These are phyloP conservation scores for Malus hybrid DNA, from an alignment of 331 rosid genomes.

Conservation along the genomic window DNA sequence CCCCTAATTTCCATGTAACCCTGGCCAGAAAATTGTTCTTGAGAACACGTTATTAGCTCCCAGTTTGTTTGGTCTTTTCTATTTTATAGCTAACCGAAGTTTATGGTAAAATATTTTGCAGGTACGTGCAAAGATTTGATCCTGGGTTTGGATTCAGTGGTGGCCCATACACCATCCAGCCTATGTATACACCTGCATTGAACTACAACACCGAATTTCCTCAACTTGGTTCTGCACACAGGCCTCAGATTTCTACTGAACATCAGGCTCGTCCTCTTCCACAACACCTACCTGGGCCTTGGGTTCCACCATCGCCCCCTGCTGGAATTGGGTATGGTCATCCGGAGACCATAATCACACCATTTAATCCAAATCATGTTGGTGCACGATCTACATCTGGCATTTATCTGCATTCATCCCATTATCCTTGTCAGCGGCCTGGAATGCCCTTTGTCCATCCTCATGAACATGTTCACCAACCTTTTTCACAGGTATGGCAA, in stretches of 20 bases:
- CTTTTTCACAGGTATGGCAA: conserved; percentile 67
- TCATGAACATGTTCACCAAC: conserved; percentile 81
- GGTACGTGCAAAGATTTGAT: conserved; percentile 96
- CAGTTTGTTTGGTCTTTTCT: neutral
- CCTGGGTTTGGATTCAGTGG: conserved; percentile 96
- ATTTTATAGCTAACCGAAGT: neutral
- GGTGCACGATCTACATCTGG: conserved; percentile 71
- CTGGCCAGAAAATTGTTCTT: neutral
- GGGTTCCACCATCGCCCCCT: conserved; percentile 67
- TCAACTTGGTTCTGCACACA: conserved; percentile 80
- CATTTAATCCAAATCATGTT: conserved; percentile 76
- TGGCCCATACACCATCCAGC: conserved; percentile 79
- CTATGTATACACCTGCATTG: conserved; percentile 79
- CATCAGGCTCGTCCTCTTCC: conserved; percentile 71
- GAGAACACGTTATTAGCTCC: neutral
- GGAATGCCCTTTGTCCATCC: conserved; percentile 76
- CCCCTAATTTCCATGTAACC: neutral
- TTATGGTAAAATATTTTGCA: conserved; percentile 16
- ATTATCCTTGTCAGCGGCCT: conserved; percentile 79
- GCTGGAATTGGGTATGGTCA: conserved; percentile 83
- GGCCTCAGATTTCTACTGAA: conserved; percentile 76
- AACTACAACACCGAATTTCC: conserved; percentile 96
- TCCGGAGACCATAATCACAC: conserved; percentile 67
- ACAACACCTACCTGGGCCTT: conserved; percentile 64
- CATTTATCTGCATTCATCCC: conserved; percentile 82